Evolutionary conservation across 2,329 filamentous ascomycete genomes (phyloP), one percentile per base, ranked within the genome.

Genomic region (Dactylella cylindrospora): DNA sequence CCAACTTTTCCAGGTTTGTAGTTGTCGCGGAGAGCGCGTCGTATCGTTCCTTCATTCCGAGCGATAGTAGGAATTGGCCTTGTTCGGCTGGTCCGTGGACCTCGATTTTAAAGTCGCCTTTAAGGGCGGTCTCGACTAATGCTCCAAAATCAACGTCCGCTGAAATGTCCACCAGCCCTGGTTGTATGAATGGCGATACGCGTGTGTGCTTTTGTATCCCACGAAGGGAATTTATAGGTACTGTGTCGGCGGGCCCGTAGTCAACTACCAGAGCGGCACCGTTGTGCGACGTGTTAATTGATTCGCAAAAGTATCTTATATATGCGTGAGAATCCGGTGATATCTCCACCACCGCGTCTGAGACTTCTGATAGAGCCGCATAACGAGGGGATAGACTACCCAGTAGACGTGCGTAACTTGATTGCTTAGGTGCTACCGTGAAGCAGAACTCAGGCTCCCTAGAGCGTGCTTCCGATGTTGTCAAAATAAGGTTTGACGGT

Each of bases 191-290:
- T 3, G 93, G 89, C 17, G 84, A 90, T 38, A 95, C 86, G 19
- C 80, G 78, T 19, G 78, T 76, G 74, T 98, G 93, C 10, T 79
- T 77, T 28, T 84, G 81, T 72, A 98, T 97, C 17, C 93, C 93
- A 25, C 93, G 86, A 17, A 98, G 79, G 0, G 90, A 94, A 77
- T 95, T 95, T 61, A 86, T 77, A 2, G 93, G 93, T 41, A 98
- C 84, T 0, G 81, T 86, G 55, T 83, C 78, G 2, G 82, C 74
- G 3, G 91, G 86, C 13, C 93, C 93, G 74, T 98, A 98, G 75
- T 98, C 93, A 38, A 98, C 82, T 68, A 98, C 88, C n/a, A 98
- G 78, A 0, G 91, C 93, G 6, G 90, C 93, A 43, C 93, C 93
- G 0, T 84, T 85, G 4, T 77, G 67, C 31, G 76, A 67, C 0